Conservation (phyloP, 2,329 filamentous ascomycete species). For the Alternaria infectoria region DNA sequence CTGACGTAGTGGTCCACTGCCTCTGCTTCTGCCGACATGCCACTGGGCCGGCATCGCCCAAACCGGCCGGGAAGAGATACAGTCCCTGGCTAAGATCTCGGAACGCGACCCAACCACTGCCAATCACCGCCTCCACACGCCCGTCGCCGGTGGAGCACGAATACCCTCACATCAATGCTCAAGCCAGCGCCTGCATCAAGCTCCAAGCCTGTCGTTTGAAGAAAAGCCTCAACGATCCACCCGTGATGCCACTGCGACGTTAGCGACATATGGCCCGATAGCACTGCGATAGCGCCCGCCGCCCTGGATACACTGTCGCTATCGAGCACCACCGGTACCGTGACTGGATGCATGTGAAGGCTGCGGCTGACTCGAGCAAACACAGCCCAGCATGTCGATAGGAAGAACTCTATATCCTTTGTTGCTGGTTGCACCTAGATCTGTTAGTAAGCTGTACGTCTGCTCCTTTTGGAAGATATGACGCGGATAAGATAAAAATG, state of each 20-base stretch:
- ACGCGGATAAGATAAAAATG: conserved; percentile 7
- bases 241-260: conserved; percentile 11
- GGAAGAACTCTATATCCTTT: background rate
- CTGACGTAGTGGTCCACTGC: conserved; percentile 32
- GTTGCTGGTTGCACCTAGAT: background rate
- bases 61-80: conserved; percentile 23
- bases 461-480: background rate
- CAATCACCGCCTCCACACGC: conserved; percentile 22
- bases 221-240: conserved; percentile 31
- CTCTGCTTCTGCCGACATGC: conserved; percentile 5
- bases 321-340: background rate
- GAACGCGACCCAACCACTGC: conserved; percentile 8
- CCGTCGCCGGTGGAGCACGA: conserved; percentile 21
- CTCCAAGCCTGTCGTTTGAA: conserved; percentile 26
- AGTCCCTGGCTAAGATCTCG: conserved; percentile 26
- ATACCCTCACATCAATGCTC: conserved; percentile 21
- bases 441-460: background rate
- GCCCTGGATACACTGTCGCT: background rate
- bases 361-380: background rate
- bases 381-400: background rate
- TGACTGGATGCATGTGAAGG: conserved; percentile 8
- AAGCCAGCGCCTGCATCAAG: conserved; percentile 23
- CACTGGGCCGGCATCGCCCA: conserved; percentile 15
- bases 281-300: background rate
- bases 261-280: conserved; percentile 18